These are phyloP conservation scores for Ambrosia artemisiifolia DNA, from an alignment of 129 eudicot species.

Conservation along the genomic window DNA sequence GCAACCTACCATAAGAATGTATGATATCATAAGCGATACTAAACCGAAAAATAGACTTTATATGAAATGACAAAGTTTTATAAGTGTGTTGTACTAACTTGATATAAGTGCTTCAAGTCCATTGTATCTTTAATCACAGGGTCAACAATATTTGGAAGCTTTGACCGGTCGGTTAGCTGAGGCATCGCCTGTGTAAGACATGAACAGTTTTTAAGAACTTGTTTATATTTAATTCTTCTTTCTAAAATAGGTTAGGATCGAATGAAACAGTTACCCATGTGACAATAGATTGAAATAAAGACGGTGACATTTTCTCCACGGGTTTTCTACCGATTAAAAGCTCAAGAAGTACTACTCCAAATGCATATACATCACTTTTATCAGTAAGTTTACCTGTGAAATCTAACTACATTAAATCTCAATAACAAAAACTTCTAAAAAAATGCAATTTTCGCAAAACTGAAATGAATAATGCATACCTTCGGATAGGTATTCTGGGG, in stretches of 20 bases:
- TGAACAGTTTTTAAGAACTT: neutral
- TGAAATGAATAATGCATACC: slow-evolving; percentile 40
- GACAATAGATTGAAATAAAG: slow-evolving; percentile 74
- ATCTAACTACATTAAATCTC: neutral
- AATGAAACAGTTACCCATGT: slow-evolving; percentile 61
- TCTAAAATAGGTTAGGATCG: neutral
- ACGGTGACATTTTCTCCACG: slow-evolving; percentile 66
- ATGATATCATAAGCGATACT: neutral
- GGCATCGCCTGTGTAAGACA: slow-evolving; percentile 73
- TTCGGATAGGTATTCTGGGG: slow-evolving; percentile 86
- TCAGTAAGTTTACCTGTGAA: slow-evolving; percentile 85
- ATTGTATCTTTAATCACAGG: slow-evolving; percentile 67
- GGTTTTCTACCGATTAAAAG: slow-evolving; percentile 86
- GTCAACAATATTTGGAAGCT: slow-evolving; percentile 83
- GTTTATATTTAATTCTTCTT: neutral
- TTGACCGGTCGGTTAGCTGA: slow-evolving; percentile 76
- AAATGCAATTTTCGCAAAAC: neutral
- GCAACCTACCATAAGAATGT: slow-evolving; percentile 57
- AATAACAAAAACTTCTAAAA: neutral
- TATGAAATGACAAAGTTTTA: neutral
- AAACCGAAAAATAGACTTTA: neutral
- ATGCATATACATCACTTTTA: slow-evolving; percentile 94
- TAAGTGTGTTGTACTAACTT: slow-evolving; percentile 43
- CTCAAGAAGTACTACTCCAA: slow-evolving; percentile 90
- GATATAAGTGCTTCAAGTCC: slow-evolving; percentile 89